Percentiles rank a stretch among this genome's conserved stretches.
phyloP scores from a whole-genome alignment of 306 rosid species.

The Quercus rubra region DNA sequence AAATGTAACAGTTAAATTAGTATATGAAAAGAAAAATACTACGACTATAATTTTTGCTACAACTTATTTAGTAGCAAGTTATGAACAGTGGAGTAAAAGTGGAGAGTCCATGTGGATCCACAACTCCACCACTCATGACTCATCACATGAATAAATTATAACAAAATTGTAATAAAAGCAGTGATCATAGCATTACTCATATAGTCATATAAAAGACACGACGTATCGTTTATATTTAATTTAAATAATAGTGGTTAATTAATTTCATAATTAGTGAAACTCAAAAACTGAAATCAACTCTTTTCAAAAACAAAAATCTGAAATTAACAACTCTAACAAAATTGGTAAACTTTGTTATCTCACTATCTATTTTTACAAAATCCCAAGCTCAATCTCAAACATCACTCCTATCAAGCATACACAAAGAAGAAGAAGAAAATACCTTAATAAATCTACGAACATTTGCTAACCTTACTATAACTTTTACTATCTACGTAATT shows the following conservation, averaged over 20 bases:
- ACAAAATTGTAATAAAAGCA: rapidly evolving
- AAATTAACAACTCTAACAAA: no score
- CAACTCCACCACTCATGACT: rapidly evolving
- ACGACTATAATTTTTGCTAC: rapidly evolving
- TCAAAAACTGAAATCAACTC: no score
- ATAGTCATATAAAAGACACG: rapidly evolving
- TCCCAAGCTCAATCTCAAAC: no score
- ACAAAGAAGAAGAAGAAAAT: rapidly evolving
- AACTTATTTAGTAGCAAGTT: rapidly evolving
- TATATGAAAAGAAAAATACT: rapidly evolving
- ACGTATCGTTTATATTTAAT: rapidly evolving
- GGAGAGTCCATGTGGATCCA: rapidly evolving
- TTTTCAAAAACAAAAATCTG: no score
- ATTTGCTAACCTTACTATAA: background rate
- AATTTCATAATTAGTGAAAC: no score
- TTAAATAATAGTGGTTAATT: no score
- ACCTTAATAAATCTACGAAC: no score
- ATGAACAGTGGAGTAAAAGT: rapidly evolving
- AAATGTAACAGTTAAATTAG: no score
- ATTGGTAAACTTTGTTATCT: no score
- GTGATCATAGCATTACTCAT: rapidly evolving
- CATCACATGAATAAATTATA: rapidly evolving
- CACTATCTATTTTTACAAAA: no score
- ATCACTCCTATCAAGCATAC: no score
- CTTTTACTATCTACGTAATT: conserved; percentile 11